Conservation (phyloP, 2,329 filamentous ascomycete genomes). For the Fusarium denticulatum region DNA sequence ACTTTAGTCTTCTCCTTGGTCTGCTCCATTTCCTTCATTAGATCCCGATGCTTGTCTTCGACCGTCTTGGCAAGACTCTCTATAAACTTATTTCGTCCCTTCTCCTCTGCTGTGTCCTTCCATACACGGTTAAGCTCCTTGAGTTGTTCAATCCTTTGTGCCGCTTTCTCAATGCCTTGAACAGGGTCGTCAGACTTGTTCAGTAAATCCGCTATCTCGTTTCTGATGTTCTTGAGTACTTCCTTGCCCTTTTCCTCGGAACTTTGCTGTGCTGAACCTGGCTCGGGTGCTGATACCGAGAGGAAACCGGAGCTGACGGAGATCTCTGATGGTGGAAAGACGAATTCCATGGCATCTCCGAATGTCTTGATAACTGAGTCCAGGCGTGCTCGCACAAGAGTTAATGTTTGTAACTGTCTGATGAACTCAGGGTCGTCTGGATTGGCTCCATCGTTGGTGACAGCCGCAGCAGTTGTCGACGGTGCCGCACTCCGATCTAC, state of each 20-base stretch:
- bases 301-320: slow-evolving; percentile 87
- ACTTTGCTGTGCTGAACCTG: slow-evolving; percentile 69
- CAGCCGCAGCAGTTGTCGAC: slow-evolving; percentile 34
- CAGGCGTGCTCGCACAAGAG: slow-evolving; percentile 82
- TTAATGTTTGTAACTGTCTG: slow-evolving; percentile 81
- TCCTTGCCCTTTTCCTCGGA: slow-evolving; percentile 89
- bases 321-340: slow-evolving; percentile 86
- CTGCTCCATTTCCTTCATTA: slow-evolving; percentile 63
- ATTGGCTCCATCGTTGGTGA: slow-evolving; percentile 14
- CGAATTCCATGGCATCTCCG: slow-evolving; percentile 95
- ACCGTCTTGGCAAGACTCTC: slow-evolving; percentile 84
- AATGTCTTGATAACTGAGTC: slow-evolving; percentile 92
- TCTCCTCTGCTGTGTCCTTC: slow-evolving; percentile 96
- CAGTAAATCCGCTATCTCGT: slow-evolving; percentile 77
- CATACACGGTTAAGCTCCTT: slow-evolving; percentile 82
- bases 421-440: slow-evolving; percentile 73
- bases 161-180: slow-evolving; percentile 77
- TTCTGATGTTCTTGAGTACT: slow-evolving; percentile 74
- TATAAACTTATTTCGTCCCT: slow-evolving; percentile 81
- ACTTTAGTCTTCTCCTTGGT: slow-evolving; percentile 49
- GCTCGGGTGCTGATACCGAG: slow-evolving; percentile 87
- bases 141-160: slow-evolving; percentile 78
- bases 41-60: slow-evolving; percentile 73
- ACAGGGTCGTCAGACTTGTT: slow-evolving; percentile 65
- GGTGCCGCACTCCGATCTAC: slow-evolving; percentile 33